Conservation (phyloP, 768 basidiomycete species). For the Auricularia auricula-judae region DNA sequence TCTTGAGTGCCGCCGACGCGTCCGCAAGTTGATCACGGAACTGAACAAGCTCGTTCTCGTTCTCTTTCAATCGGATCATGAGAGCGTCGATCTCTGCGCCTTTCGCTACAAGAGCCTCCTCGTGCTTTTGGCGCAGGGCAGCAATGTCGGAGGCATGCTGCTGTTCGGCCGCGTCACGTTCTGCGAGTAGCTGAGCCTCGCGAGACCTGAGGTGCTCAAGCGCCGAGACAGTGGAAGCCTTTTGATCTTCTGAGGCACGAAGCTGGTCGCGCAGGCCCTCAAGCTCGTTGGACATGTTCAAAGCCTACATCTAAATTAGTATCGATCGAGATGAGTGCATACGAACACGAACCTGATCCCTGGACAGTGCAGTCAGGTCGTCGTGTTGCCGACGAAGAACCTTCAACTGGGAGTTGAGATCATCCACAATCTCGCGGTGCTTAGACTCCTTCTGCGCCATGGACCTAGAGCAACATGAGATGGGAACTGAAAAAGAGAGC, state of each 20-base stretch:
- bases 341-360: constrained; percentile 58
- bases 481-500: constrained; percentile 5
- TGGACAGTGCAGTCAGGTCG: constrained; percentile 65
- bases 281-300: constrained; percentile 83
- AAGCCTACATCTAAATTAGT: constrained; percentile 32
- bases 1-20: constrained; percentile 24
- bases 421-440: constrained; percentile 72
- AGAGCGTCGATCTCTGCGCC: constrained; percentile 30
- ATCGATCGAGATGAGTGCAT: neutral
- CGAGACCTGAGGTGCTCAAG: constrained; percentile 47
- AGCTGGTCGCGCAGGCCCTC: constrained; percentile 45
- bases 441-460: constrained; percentile 96
- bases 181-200: constrained; percentile 32
- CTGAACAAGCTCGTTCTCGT: constrained; percentile 27
- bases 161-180: constrained; percentile 13
- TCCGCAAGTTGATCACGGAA: constrained; percentile 35
- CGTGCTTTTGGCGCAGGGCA: constrained; percentile 33
- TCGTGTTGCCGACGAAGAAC: constrained; percentile 62
- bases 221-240: constrained; percentile 37
- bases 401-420: constrained; percentile 52
- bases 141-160: constrained; percentile 32
- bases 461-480: constrained; percentile 40
- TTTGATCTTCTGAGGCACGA: constrained; percentile 20
- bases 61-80: constrained; percentile 35
- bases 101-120: constrained; percentile 30